Evolutionary conservation across 306 rosid species (phyloP), one percentile per base, ranked within the genome.

Genomic region (Carpinus viminea): DNA sequence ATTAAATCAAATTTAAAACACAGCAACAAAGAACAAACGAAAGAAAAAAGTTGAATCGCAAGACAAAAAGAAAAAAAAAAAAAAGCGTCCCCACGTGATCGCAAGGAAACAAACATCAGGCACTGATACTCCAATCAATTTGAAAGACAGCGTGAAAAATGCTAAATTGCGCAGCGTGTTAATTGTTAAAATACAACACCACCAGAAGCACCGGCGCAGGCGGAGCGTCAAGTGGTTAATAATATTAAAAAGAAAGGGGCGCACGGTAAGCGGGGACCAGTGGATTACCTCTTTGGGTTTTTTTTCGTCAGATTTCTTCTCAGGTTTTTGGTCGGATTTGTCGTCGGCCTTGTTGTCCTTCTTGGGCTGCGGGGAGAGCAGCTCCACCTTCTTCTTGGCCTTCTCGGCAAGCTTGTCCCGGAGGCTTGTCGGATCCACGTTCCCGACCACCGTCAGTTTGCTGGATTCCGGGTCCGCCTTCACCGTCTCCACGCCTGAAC

Each of bases 381-480:
- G 81, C 12, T 92, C 92, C 8, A 90, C 96, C 59, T 88, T 88
- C 87, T 88, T 94, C 81, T 86, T 90, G 16, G 73, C 74, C 73
- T 89, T 89, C 45, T 38, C 20, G 2, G 87, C 72, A 0, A 94
- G 84, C 36, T 78, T 75, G 12, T 92, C 92, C 38, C 79, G 66
- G 61, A 90, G 80, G 21, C 84, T 88, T 1, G 74, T 18, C 2
- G 96, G 90, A 76, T 90, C 93, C 4, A 90, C 78, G 1, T 78
- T 89, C 0, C 93, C 93, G 68, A 74, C 61, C 24, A 93, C 83
- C 24, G 90, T 90, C 70, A 90, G 80, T 72, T 91, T 93, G 79
- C 88, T 90, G 59, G 83, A 73, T 0, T 61, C 86, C 9, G 53
- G 43, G 60, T 89, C 94, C 0, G 81, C 71, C 31, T 84, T 86